Evolutionary conservation across 2,329 filamentous ascomycete species (phyloP).

Genomic region (Arthrobotrys musiformis): DNA sequence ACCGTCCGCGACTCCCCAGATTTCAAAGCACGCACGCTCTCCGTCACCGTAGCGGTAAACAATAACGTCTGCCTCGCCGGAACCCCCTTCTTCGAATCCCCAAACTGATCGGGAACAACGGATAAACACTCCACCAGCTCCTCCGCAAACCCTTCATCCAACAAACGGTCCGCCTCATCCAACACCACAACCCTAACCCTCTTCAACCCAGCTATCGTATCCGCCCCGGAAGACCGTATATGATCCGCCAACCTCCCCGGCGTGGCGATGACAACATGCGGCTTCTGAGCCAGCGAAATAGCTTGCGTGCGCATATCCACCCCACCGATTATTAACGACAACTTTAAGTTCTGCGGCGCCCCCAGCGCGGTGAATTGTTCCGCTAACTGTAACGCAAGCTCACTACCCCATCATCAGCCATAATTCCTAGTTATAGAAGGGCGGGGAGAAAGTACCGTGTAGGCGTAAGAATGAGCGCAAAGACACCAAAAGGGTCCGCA

Average conservation of each 20-base stretch:
- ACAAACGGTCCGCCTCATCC: conserved; percentile 91
- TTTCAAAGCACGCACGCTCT: conserved; percentile 88
- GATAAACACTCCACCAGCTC: conserved; percentile 90
- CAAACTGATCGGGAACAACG: conserved; percentile 72
- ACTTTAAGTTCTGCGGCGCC: conserved; percentile 85
- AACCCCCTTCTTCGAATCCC: conserved; percentile 68
- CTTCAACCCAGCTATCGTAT: conserved; percentile 83
- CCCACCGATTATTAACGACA: conserved; percentile 88
- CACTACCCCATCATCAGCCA: conserved; percentile 66
- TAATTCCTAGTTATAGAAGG: not conserved
- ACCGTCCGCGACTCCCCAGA: conserved; percentile 70
- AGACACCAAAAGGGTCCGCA: conserved; percentile 90
- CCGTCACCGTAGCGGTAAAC: conserved; percentile 95
- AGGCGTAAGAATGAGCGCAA: conserved; percentile 86
- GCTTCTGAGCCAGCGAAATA: conserved; percentile 80
- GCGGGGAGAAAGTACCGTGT: conserved; percentile 69
- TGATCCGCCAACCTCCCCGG: conserved; percentile 94
- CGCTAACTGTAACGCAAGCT: conserved; percentile 93
- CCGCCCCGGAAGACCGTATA: conserved; percentile 87
- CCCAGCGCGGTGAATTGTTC: conserved; percentile 96
- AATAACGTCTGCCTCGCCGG: conserved; percentile 82
- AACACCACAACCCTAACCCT: conserved; percentile 87
- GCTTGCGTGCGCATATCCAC: conserved; percentile 93
- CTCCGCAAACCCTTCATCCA: conserved; percentile 68
- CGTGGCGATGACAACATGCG: conserved; percentile 93